Evolutionary conservation across 768 basidiomycete species (phyloP).

Genomic region (Termitomyces sp.): DNA sequence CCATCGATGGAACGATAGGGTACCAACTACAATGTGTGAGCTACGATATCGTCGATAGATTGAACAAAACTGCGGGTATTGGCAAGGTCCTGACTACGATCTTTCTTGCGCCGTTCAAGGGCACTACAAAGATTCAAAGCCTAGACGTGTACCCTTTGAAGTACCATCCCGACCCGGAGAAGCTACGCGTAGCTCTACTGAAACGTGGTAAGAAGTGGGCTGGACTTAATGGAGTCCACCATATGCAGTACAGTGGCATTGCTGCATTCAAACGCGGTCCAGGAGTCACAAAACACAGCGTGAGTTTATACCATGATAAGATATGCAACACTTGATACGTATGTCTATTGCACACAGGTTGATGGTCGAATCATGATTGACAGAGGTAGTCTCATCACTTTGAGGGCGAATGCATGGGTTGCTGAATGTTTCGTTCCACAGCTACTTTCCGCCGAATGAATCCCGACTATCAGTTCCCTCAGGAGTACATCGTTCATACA

Average conservation of each 20-base stretch:
- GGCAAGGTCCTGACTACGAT: conserved; percentile 37
- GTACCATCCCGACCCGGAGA: conserved; percentile 41
- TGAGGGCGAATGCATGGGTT: background rate
- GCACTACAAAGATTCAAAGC: conserved; percentile 43
- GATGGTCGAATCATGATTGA: conserved; percentile 60
- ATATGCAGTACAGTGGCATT: conserved; percentile 51
- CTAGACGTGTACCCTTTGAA: conserved; percentile 49
- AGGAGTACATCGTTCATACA: background rate
- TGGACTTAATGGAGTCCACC: conserved; percentile 46
- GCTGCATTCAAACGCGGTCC: conserved; percentile 33
- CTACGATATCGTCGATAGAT: conserved; percentile 43
- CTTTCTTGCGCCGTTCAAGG: conserved; percentile 37
- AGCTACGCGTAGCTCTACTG: conserved; percentile 33
- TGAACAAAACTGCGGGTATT: conserved; percentile 28
- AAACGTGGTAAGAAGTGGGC: conserved; percentile 56
- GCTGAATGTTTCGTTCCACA: conserved; percentile 6
- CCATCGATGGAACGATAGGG: conserved; percentile 28
- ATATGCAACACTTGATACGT: background rate
- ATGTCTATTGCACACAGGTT: conserved; percentile 27
- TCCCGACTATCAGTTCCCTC: conserved; percentile 42
- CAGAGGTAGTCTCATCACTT: conserved; percentile 28
- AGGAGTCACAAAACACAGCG: conserved; percentile 44
- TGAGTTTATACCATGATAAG: conserved; percentile 18
- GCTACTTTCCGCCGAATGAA: conserved; percentile 50
- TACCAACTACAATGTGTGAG: conserved; percentile 47